Percentiles rank a stretch among this genome's conserved stretches.
Evolutionary conservation across 495 filamentous ascomycete genomes (phyloP).

Genomic region (Bacidia gigantensis): DNA sequence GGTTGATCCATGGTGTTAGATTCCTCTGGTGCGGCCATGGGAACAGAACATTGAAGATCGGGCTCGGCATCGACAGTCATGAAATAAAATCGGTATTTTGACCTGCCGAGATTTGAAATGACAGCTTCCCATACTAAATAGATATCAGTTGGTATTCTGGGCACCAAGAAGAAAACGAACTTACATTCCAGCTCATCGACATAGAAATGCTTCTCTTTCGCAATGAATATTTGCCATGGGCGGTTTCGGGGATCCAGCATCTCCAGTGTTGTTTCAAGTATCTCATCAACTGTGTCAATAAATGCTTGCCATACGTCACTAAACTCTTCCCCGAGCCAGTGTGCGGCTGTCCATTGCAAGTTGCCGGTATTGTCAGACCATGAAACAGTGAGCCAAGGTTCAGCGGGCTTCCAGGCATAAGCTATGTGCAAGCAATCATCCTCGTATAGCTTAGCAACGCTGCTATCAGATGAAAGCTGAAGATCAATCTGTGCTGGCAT

Average conservation of each 20-base stretch:
- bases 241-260: constrained; percentile 57
- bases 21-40: background rate
- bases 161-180: constrained; percentile 3
- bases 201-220: constrained; percentile 58
- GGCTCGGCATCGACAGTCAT: constrained; percentile 53
- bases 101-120: constrained; percentile 32
- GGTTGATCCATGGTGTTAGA: background rate
- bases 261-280: constrained; percentile 73
- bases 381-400: constrained; percentile 77
- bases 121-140: constrained; percentile 33
- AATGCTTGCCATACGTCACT: constrained; percentile 38
- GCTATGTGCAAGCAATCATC: constrained; percentile 77
- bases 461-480: constrained; percentile 51
- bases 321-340: constrained; percentile 56
- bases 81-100: constrained; percentile 42
- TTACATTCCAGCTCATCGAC: constrained; percentile 55
- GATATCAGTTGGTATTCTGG: background rate
- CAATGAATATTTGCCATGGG: constrained; percentile 69
- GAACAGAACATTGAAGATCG: background rate
- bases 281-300: constrained; percentile 55
- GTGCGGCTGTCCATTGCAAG: constrained; percentile 64
- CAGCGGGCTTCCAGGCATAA: constrained; percentile 67
- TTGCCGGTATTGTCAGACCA: constrained; percentile 81
- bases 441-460: constrained; percentile 64
- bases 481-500: constrained; percentile 66